Percentiles rank a stretch among this genome's conserved stretches.
Evolutionary conservation across 1,284 basidiomycete species (phyloP).

Genomic region (Sphagnurus paluster): DNA sequence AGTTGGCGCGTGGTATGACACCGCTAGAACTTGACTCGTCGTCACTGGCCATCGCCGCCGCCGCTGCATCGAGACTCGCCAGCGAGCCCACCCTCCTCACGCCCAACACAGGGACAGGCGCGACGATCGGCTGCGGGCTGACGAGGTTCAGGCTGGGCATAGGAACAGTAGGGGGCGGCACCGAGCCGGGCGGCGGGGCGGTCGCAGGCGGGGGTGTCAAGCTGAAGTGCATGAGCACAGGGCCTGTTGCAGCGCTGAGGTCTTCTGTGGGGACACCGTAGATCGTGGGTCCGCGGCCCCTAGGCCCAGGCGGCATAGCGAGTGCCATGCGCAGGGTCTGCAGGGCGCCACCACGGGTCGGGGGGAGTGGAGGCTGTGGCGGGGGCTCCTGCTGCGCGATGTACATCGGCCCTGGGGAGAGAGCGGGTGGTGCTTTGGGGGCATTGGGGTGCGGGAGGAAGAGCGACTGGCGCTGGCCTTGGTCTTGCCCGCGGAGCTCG

Average conservation of each 20-base stretch:
- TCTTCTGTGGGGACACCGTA: conserved; percentile 63
- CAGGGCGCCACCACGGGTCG: conserved; percentile 17
- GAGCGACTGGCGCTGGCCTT: conserved; percentile 44
- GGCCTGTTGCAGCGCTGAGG: conserved; percentile 49
- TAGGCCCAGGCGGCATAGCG: conserved; percentile 5
- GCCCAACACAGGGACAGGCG: conserved; percentile 5
- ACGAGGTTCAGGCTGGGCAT: background rate
- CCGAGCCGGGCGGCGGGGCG: conserved; percentile 19
- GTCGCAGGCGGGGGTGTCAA: conserved; percentile 51
- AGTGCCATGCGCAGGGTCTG: conserved; percentile 26
- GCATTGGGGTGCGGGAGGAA: conserved; percentile 77
- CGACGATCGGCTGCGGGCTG: background rate
- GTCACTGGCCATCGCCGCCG: background rate
- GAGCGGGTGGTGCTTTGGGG: conserved; percentile 49
- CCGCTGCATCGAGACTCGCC: conserved; percentile 10
- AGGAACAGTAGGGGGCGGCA: conserved; percentile 1
- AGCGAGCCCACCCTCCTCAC: conserved; percentile 12
- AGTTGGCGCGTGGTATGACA: conserved; percentile 57
- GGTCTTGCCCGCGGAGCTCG: conserved; percentile 31
- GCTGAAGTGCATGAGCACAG: conserved; percentile 66
- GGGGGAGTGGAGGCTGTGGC: conserved; percentile 16
- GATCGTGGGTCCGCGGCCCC: conserved; percentile 47
- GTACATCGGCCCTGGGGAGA: conserved; percentile 59
- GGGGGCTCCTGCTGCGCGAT: conserved; percentile 30
- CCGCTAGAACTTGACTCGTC: conserved; percentile 14